These are phyloP conservation scores for Boletus reticulatus DNA, from an alignment of 768 basidiomycete species.

Conservation along the genomic window DNA sequence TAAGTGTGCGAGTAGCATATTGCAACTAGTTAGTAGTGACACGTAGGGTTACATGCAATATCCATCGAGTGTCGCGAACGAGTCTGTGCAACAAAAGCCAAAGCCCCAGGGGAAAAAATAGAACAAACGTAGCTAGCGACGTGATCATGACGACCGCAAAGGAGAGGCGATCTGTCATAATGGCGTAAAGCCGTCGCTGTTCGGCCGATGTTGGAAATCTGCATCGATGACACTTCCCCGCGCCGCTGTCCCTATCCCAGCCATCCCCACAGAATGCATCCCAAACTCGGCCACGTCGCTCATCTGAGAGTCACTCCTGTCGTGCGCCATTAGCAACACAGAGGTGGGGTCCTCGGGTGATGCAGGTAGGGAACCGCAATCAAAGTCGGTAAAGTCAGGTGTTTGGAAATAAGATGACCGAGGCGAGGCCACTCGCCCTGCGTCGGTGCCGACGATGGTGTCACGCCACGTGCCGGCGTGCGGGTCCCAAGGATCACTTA, in stretches of 20 bases:
- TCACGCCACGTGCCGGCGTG: conserved; percentile 25
- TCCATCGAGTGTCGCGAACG: background rate
- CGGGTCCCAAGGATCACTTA: conserved; percentile 25
- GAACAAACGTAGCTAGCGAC: background rate
- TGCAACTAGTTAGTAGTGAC: conserved; percentile 9
- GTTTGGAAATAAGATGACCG: conserved; percentile 12
- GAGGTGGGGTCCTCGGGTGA: conserved; percentile 26
- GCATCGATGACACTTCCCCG: conserved; percentile 30
- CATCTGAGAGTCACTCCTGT: conserved; percentile 14
- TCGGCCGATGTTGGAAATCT: conserved; percentile 8
- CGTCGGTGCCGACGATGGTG: conserved; percentile 29
- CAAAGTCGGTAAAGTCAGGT: background rate
- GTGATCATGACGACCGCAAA: conserved; percentile 2
- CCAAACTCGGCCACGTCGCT: conserved; percentile 24
- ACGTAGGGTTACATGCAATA: conserved; percentile 8
- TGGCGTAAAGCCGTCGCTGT: conserved; percentile 11
- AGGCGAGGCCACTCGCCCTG: conserved; percentile 9
- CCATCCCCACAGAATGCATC: conserved; percentile 34
- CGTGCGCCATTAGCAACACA: conserved; percentile 33
- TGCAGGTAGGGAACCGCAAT: conserved; percentile 22
- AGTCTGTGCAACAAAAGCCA: background rate
- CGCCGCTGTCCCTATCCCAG: conserved; percentile 44
- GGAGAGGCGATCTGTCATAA: conserved; percentile 1
- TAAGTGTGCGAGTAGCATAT: background rate
- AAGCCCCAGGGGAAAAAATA: background rate